Conservation (phyloP, 257 asterid genomes). For the Solanum megistacrolobum region DNA sequence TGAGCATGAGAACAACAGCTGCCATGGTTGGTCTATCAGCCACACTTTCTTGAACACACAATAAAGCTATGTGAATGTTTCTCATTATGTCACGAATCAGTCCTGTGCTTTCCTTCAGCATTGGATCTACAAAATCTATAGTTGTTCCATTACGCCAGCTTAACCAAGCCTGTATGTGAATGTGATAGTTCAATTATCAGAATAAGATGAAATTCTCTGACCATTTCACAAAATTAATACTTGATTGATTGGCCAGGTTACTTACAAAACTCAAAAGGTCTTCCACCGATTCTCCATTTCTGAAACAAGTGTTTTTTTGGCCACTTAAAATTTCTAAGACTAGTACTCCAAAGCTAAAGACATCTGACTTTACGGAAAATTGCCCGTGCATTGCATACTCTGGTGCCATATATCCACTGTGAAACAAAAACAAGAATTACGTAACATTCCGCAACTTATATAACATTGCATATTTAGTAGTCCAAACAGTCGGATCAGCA, state of each 20-base stretch:
- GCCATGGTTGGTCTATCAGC: slow-evolving; percentile 23
- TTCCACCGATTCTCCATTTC: background rate
- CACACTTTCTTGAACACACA: slow-evolving; percentile 23
- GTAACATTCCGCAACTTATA: background rate
- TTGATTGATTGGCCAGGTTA: background rate
- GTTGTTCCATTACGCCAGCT: slow-evolving; percentile 10
- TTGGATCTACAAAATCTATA: slow-evolving; percentile 1
- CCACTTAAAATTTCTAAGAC: slow-evolving; percentile 1
- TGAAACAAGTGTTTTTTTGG: background rate
- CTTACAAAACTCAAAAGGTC: slow-evolving; percentile 4
- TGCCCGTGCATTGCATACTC: slow-evolving; percentile 2
- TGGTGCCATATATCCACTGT: slow-evolving; percentile 21
- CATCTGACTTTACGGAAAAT: slow-evolving; percentile 10
- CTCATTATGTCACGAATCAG: slow-evolving; percentile 3
- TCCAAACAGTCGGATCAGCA: background rate
- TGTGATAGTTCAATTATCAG: background rate
- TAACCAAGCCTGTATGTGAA: slow-evolving; percentile 12
- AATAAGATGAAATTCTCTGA: background rate
- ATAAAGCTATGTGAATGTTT: slow-evolving; percentile 18
- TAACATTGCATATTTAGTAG: background rate
- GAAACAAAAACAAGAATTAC: background rate
- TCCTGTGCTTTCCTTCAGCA: background rate
- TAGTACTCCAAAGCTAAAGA: slow-evolving; percentile 17
- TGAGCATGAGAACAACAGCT: slow-evolving; percentile 19
- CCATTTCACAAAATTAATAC: background rate